Evolutionary conservation across 345 rosid species (phyloP).

Genomic region (Lagerstroemia speciosa): DNA sequence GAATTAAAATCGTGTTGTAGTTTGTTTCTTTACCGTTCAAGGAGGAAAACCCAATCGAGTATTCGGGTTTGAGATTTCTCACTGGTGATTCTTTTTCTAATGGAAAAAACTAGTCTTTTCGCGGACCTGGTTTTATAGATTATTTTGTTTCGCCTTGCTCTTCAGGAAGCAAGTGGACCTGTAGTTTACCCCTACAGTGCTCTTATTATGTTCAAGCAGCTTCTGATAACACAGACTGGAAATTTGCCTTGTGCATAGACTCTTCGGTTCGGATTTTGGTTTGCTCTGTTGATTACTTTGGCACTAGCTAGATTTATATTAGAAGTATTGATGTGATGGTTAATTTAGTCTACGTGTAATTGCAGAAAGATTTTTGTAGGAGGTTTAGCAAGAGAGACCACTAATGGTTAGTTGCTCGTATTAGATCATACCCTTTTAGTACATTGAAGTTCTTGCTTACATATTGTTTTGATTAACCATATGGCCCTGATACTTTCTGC

Average conservation of each 20-base stretch:
- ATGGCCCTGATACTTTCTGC: slow-evolving; percentile 2
- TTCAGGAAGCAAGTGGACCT: neutral
- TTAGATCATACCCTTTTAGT: slow-evolving; percentile 1
- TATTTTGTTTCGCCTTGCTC: too few relatives aligned
- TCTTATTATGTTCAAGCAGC: neutral
- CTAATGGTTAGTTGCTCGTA: slow-evolving; percentile 12
- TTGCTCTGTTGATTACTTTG: slow-evolving; percentile 2
- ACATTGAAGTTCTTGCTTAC: neutral
- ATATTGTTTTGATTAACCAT: neutral
- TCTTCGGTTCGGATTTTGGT: neutral
- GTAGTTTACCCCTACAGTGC: neutral
- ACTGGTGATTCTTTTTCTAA: neutral
- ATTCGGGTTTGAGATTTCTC: neutral
- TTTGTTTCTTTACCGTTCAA: too few relatives aligned
- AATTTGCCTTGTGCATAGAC: neutral
- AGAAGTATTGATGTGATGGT: neutral
- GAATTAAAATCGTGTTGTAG: too few relatives aligned
- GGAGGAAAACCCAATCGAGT: neutral
- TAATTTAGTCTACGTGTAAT: slow-evolving; percentile 12
- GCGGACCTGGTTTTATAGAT: neutral
- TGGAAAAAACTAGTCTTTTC: neutral
- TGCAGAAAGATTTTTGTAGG: slow-evolving; percentile 17
- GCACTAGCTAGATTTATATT: slow-evolving; percentile 1
- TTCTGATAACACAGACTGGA: neutral
- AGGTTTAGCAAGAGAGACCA: slow-evolving; percentile 17